These are phyloP conservation scores for Rhizophlyctis rosea DNA, from an alignment of 192 early-diverging fungal genomes.

Conservation along the genomic window DNA sequence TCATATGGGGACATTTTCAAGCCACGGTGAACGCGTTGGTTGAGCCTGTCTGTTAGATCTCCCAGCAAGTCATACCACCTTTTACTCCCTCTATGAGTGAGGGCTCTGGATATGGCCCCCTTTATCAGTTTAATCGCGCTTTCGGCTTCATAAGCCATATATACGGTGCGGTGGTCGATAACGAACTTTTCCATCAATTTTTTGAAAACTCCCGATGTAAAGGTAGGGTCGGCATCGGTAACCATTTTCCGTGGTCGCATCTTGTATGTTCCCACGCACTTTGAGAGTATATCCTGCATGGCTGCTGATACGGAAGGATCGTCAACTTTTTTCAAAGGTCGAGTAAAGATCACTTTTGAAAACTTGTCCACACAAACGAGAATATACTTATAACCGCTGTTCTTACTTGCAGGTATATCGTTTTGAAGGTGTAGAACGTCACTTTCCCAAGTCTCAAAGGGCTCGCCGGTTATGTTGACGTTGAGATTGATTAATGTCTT, in stretches of 20 bases:
- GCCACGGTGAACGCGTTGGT: constrained; percentile 12
- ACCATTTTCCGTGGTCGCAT: constrained; percentile 8
- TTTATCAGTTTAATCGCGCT: constrained; percentile 9
- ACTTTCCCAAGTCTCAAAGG: constrained; percentile 19
- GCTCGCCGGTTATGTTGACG: constrained; percentile 9
- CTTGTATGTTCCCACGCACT: background rate
- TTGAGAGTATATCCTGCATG: background rate
- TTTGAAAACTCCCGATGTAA: background rate
- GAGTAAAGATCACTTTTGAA: constrained; percentile 16
- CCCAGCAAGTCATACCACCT: constrained; percentile 9
- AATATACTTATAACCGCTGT: constrained; percentile 7
- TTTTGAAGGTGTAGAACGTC: constrained; percentile 9
- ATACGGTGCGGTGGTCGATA: constrained; percentile 12
- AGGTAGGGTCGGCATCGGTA: constrained; percentile 13
- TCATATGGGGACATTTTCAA: constrained; percentile 16
- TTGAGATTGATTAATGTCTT: constrained; percentile 20
- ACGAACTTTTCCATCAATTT: constrained; percentile 12
- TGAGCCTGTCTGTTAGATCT: constrained; percentile 1
- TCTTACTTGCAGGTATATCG: constrained; percentile 13
- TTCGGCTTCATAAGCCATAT: constrained; percentile 24
- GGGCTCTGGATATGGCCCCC: constrained; percentile 6
- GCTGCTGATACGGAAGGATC: constrained; percentile 2
- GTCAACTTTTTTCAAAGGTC: constrained; percentile 10
- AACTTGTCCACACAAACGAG: constrained; percentile 23
- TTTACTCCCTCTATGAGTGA: background rate